phyloP scores from a whole-genome alignment of 805 yeast genomes.

The Yamadazyma laniorum region DNA sequence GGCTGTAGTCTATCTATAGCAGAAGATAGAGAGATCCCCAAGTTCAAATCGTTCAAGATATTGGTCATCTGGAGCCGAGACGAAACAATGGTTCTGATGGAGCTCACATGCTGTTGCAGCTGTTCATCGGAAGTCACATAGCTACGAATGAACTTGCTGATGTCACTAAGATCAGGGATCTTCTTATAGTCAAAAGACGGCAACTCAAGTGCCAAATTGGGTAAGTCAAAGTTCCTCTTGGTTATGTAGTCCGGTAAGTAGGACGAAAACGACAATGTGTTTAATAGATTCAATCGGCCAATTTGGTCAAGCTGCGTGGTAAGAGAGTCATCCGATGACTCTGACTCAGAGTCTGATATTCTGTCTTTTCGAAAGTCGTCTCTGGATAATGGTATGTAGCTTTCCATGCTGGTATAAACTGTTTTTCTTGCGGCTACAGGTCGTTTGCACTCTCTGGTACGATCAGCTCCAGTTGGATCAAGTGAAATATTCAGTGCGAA shows the following conservation, averaged over 20 bases:
- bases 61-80: conserved; percentile 43
- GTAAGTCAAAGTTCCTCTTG: conserved; percentile 8
- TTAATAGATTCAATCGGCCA: conserved; percentile 39
- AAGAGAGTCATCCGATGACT: conserved; percentile 37
- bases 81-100: conserved; percentile 37
- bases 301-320: conserved; percentile 51
- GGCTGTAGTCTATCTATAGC: conserved; percentile 55
- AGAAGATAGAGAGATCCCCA: conserved; percentile 48
- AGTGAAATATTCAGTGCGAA: no score
- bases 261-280: conserved; percentile 6
- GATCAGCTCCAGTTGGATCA: no score
- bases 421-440: no score
- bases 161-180: conserved; percentile 11
- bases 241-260: conserved; percentile 9
- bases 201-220: conserved; percentile 4
- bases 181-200: conserved; percentile 9
- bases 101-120: conserved; percentile 14
- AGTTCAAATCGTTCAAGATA: conserved; percentile 37
- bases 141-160: conserved; percentile 7
- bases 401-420: no score
- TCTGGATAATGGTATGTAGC: no score
- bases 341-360: conserved; percentile 12
- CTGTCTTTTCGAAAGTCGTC: no score
- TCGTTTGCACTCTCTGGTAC: no score
- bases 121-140: conserved; percentile 14